phyloP scores from a whole-genome alignment of 805 yeast species.

The Candida berthetii region DNA sequence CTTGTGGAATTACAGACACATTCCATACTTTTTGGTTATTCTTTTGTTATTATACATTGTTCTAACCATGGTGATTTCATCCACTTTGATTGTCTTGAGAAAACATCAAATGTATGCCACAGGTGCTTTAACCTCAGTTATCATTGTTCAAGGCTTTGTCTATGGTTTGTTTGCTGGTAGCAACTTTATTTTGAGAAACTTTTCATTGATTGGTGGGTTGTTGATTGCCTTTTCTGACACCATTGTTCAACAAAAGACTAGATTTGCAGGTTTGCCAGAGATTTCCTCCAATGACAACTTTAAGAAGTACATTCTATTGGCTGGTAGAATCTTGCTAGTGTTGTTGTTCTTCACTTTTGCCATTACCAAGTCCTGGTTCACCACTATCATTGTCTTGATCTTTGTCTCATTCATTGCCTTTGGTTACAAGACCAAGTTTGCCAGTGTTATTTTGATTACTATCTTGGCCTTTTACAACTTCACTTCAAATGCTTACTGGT shows the following conservation, averaged over 20 bases:
- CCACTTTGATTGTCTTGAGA: conserved; percentile 64
- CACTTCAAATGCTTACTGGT: conserved; percentile 85
- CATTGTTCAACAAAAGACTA: conserved; percentile 65
- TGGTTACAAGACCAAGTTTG: conserved; percentile 89
- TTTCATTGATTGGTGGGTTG: conserved; percentile 89
- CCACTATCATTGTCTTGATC: conserved; percentile 57
- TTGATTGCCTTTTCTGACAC: conserved; percentile 83
- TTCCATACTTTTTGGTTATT: conserved; percentile 74
- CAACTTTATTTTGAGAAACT: conserved; percentile 76
- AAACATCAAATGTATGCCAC: conserved; percentile 68
- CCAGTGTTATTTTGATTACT: conserved; percentile 66
- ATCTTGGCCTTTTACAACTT: conserved; percentile 73
- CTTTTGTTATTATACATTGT: conserved; percentile 62
- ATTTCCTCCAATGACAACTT: conserved; percentile 58
- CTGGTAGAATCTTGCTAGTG: conserved; percentile 83
- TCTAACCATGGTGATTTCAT: conserved; percentile 63
- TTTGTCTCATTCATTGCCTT: conserved; percentile 78
- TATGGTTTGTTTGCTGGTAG: conserved; percentile 84
- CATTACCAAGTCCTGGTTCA: conserved; percentile 64
- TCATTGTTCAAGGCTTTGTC: conserved; percentile 76
- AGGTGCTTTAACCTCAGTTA: conserved; percentile 59
- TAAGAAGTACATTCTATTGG: conserved; percentile 76
- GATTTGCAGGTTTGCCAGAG: conserved; percentile 39
- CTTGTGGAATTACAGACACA: conserved; percentile 70
- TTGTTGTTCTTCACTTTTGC: conserved; percentile 83